Evolutionary conservation across 2,329 filamentous ascomycete genomes (phyloP), one percentile per base, ranked within the genome.

Genomic region (Colletotrichum sojae): DNA sequence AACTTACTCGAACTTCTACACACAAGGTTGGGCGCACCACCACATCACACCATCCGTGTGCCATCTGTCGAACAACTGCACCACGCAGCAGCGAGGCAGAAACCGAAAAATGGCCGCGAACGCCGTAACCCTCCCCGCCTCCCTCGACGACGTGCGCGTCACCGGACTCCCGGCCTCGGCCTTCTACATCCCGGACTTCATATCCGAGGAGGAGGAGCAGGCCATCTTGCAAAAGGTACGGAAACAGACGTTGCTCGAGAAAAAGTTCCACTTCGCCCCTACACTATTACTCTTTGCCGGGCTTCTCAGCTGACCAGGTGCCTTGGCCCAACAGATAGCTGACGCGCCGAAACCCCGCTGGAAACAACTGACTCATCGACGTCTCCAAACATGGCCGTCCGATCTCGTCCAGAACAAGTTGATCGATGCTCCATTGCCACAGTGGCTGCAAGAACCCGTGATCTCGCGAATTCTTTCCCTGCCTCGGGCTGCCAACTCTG

Each of bases 321-420:
- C 79, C 87, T 27, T 12, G n/a, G 78, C 87, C 84, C 85, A 13
- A 57, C 74, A 85, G 86, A 88, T 92, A 73, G 82, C 84, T 59
- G 84, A 88, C 52, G 90, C 90, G 1, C 92, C 93, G 27, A 91
- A 90, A 71, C 91, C 92, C 27, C 88, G 91, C 77, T 99, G 96
- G 95, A 95, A 94, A 71, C 87, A 92, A 57, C 91, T 99, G 63
- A 90, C 92, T n/a, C 94, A 94, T 79, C 92, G 96, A 63, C 91
- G 95, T 49, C 89, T 99, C 1, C 95, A 98, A 84, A 94, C 94
- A 1, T 94, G 95, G 87, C 96, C 95, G 1, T 96, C 93, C 2
- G 89, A 94, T 65, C 88, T 98, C 10, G 91, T 94, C 43, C 88
- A 90, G 62, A 88, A 97, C 78, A 92, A 89, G 16, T 88, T 99